Evolutionary conservation across 2,329 filamentous ascomycete genomes (phyloP), one percentile per base, ranked within the genome.

Genomic region (Trichophyton simii): DNA sequence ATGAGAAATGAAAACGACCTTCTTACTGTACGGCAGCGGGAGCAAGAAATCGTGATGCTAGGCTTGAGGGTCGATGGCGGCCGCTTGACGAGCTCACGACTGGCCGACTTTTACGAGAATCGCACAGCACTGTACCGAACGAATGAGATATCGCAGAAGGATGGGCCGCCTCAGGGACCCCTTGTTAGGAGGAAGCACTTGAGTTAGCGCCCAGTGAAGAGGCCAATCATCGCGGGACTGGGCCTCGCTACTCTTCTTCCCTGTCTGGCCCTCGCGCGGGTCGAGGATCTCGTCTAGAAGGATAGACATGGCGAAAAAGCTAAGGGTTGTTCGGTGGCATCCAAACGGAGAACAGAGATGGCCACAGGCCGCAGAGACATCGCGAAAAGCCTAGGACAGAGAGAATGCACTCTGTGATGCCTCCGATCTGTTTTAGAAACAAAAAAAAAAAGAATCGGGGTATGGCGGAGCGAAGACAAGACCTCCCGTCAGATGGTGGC

Each of bases 401-500:
- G 34, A 38, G 34, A 38, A 8, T 2, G 11, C 34, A 3, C 34
- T 3, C 34, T 13, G 34, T 13, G 34, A 18, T 52, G 46, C 20
- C 22, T 28, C 22, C 18, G 20, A n/a, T 25, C 15, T 28, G 22
- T 22, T 13, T 28, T 13, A 20, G 46, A 36, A n/a, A 28, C 18
- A 4, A 55, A n/a, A 22, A 22, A 22, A 38, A 13, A 55, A n/a
- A 13, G 38, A n/a, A 38, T 38, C 34, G 34, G 48, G 15, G 15
- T 22, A 34, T 31, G 48, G 48, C 28, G 48, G 48, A 36, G 52
- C 15, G 28, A 55, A 28, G 20, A 22, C 28, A n/a, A n/a, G 52
- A 28, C 28, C 52, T 55, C 31, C 52, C 52, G 52, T 55, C 52
- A 38, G 28, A 55, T 55, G 52, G n/a, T 54, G 50, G 44, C 44